These are phyloP conservation scores for Penicillium sp. DNA, from an alignment of 2,329 filamentous ascomycete species.

Conservation along the genomic window DNA sequence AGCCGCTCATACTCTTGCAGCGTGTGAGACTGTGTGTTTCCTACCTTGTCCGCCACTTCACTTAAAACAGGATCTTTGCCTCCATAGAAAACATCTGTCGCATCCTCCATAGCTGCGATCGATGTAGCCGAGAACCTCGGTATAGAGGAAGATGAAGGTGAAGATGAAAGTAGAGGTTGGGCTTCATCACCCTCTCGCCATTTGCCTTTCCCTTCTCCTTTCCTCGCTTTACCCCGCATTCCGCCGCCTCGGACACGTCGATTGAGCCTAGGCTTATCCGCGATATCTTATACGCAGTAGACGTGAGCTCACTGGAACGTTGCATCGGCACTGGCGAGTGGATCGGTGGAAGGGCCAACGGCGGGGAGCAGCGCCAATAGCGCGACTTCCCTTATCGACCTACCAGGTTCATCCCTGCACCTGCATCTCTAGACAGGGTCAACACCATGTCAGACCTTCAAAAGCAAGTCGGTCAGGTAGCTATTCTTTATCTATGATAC, in stretches of 20 bases:
- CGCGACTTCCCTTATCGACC: not conserved
- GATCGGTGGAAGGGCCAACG: conserved; percentile 5
- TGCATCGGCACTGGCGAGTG: conserved; percentile 1
- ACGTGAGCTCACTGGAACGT: conserved; percentile 1
- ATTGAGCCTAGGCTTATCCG: not conserved
- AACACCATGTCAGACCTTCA: conserved; percentile 16
- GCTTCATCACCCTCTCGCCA: not conserved
- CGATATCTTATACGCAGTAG: not conserved
- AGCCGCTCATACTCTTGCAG: conserved; percentile 33
- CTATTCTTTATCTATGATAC: not conserved
- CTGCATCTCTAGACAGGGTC: not conserved
- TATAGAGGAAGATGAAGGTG: not conserved
- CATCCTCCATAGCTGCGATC: not conserved
- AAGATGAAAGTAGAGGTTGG: not conserved
- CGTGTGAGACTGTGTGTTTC: conserved; percentile 13
- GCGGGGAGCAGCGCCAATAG: not conserved
- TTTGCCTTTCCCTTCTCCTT: not conserved
- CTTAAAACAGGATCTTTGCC: not conserved
- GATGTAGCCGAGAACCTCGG: not conserved
- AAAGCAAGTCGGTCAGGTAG: conserved; percentile 36
- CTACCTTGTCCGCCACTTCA: conserved; percentile 14
- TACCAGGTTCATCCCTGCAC: not conserved
- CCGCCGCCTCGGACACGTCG: not conserved
- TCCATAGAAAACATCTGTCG: not conserved
- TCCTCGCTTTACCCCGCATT: not conserved